Evolutionary conservation across 257 asterid species (phyloP), one percentile per base, ranked within the genome.

Genomic region (Catharanthus roseus): DNA sequence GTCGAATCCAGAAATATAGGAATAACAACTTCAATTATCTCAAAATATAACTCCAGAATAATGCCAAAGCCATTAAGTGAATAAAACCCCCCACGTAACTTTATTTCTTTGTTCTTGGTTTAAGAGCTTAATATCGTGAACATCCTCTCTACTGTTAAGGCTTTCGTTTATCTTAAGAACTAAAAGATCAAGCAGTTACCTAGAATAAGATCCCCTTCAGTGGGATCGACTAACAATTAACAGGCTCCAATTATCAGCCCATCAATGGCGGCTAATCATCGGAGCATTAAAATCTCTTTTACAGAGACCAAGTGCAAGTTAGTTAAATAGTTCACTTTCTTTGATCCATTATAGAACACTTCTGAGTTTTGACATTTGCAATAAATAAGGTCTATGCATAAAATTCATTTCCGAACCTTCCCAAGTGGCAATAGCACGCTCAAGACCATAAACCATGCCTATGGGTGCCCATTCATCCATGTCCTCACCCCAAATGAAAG

Each of bases 391-490:
- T 51, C 38, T 29, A 7, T 65, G 24, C 33, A n/a, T 55, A 65
- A 23, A 68, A 76, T 39, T 60, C 55, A 71, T 47, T 28, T 82
- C 95, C n/a, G 49, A 74, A 95, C 97, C 99, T 81, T 91, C 97
- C 99, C 96, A 95, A 42, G 99, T 88, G 79, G 96, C 97, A 72
- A 95, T 83, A 62, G 99, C 97, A 66, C 88, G 91, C 76, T 95
- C 97, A 86, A 95, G 78, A 65, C 99, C 99, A 72, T 91, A 86
- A 65, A 91, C 56, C 99, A 95, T 95, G 73, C 93, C 78, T 47
- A 95, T 95, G 56, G 97, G 97, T 36, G 90, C 97, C 99, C 99
- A 95, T 76, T 95, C 96, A 71, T 95, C 99, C 96, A 95, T 67
- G 83, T 91, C 99, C 3, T 95, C 99, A 11, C 95, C 89, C 97